These are phyloP conservation scores for Astragalus membranaceus DNA, from an alignment of 306 rosid genomes.

Conservation along the genomic window DNA sequence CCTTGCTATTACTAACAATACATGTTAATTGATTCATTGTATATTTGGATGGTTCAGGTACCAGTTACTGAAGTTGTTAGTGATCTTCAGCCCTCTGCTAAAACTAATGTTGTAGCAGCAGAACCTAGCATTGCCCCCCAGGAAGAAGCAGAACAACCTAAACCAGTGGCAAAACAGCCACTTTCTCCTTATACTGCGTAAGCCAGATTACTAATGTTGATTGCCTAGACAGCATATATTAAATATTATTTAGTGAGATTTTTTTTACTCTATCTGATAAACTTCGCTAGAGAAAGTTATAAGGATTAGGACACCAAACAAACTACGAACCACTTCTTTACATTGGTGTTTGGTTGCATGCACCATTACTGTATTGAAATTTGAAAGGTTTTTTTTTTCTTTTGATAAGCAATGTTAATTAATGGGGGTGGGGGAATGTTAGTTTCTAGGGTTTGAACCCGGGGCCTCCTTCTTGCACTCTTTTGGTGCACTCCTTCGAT, in stretches of 20 bases:
- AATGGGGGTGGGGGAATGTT: no score
- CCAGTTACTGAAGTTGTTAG: slow-evolving; percentile 22
- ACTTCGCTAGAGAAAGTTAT: no score
- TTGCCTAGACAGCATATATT: background rate
- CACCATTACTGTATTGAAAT: no score
- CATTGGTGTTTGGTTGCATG: no score
- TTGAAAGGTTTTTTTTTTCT: no score
- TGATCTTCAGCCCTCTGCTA: slow-evolving; percentile 27
- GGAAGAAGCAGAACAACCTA: slow-evolving; percentile 31
- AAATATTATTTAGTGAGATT: background rate
- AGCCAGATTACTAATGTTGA: slow-evolving; percentile 22
- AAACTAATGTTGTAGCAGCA: slow-evolving; percentile 16
- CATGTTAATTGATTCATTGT: slow-evolving; percentile 10
- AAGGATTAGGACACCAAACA: no score
- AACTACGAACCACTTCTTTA: no score
- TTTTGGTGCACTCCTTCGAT: no score
- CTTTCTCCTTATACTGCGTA: slow-evolving; percentile 69
- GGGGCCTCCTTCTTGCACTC: no score
- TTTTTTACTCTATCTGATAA: no score
- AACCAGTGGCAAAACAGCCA: slow-evolving; percentile 30
- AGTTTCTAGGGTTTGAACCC: no score
- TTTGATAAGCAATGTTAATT: no score
- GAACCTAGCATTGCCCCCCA: slow-evolving; percentile 32
- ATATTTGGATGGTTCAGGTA: slow-evolving; percentile 42
- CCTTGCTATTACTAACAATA: slow-evolving; percentile 2